Conservation (phyloP, 2,329 filamentous ascomycete species). For the Pseudogymnoascus pannorum region DNA sequence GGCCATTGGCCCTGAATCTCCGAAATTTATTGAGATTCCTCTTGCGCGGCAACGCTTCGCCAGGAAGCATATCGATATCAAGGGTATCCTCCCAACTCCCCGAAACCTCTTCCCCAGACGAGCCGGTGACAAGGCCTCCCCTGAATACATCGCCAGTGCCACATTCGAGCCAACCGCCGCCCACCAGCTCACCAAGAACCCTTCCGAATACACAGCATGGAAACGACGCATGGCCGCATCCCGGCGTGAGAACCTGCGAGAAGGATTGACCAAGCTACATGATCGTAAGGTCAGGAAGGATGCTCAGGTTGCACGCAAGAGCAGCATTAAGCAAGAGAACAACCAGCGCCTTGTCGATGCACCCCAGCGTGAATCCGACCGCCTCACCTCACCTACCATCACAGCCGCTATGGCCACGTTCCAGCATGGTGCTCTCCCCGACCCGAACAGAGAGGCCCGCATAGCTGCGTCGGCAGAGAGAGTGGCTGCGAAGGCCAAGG, state of each 20-base stretch:
- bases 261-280: conserved; percentile 65
- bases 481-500: conserved; percentile 37
- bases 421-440: conserved; percentile 46
- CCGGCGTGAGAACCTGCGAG: conserved; percentile 63
- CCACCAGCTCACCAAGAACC: conserved; percentile 15
- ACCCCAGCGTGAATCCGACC: conserved; percentile 68
- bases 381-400: conserved; percentile 64
- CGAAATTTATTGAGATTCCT: conserved; percentile 78
- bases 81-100: conserved; percentile 77
- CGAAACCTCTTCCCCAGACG: conserved; percentile 65
- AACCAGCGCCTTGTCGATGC: conserved; percentile 47
- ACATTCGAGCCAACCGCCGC: conserved; percentile 45
- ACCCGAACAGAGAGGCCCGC: conserved; percentile 54
- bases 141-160: conserved; percentile 52
- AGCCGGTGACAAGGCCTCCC: conserved; percentile 52
- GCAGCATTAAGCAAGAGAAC: conserved; percentile 39
- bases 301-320: conserved; percentile 30
- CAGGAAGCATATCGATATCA: conserved; percentile 41
- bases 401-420: conserved; percentile 42
- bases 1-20: conserved; percentile 72
- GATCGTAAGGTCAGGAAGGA: conserved; percentile 49
- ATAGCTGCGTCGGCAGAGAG: conserved; percentile 38
- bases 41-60: conserved; percentile 56
- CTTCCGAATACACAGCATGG: conserved; percentile 43
- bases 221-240: conserved; percentile 65